phyloP scores from a whole-genome alignment of 2,329 filamentous ascomycete species.

The Colletotrichum musae region DNA sequence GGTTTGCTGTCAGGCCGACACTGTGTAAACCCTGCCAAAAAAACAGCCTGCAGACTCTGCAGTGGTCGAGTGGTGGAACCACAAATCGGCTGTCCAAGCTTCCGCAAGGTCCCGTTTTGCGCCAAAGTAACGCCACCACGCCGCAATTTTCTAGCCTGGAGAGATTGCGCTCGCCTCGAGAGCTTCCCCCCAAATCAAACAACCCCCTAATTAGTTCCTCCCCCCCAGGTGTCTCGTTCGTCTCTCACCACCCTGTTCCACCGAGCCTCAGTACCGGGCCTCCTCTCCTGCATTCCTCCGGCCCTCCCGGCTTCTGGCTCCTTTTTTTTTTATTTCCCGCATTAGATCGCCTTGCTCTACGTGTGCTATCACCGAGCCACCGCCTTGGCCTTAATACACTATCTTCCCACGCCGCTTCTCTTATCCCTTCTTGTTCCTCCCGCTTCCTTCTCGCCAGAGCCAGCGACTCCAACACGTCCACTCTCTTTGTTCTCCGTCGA shows the following conservation, averaged over 20 bases:
- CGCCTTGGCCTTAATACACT: conserved; percentile 34
- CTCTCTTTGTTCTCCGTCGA: conserved; percentile 35
- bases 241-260: conserved; percentile 36
- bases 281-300: conserved; percentile 18
- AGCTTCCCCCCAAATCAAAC: conserved; percentile 35
- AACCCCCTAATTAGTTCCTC: conserved; percentile 37
- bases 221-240: conserved; percentile 1
- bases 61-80: conserved; percentile 36
- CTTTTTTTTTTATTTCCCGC: conserved; percentile 16
- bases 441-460: conserved; percentile 22
- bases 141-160: conserved; percentile 34
- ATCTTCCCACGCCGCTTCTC: conserved; percentile 10
- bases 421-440: background rate
- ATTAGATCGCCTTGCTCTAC: conserved; percentile 28
- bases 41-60: conserved; percentile 2
- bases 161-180: conserved; percentile 37
- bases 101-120: conserved; percentile 38
- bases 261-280: conserved; percentile 36
- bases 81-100: conserved; percentile 42
- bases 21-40: conserved; percentile 30
- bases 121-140: conserved; percentile 42
- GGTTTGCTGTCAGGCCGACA: conserved; percentile 21
- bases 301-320: conserved; percentile 40
- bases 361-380: conserved; percentile 5
- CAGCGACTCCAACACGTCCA: conserved; percentile 31